Evolutionary conservation across 1,284 basidiomycete genomes (phyloP), one percentile per base, ranked within the genome.

Genomic region (Ganoderma leucocontextum): DNA sequence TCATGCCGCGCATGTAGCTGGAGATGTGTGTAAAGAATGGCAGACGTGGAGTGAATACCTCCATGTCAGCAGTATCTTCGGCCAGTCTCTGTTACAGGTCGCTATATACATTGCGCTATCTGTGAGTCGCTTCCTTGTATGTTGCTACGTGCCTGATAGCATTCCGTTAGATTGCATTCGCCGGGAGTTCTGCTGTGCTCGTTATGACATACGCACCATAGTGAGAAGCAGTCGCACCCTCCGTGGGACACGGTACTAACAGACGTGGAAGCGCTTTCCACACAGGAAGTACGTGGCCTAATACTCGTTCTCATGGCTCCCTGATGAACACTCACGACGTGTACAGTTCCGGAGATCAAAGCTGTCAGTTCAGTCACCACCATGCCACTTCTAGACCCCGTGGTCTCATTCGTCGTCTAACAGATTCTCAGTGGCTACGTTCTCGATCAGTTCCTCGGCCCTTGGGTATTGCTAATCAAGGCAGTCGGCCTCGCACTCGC

Each of bases 401-500:
- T n/a, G 19, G 39, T 41, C 53, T 62, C 55, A 57, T 58, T 13
- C 38, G 49, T 59, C 25, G 44, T 53, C 41, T 8, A 39, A 3
- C 65, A 92, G 91, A 92, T 93, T 66, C 81, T 93, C 35, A 87
- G 89, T 55, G 91, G 91, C 63, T 92, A 91, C 75, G 90, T 92
- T 19, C 85, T 93, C 57, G 89, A 91, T 72, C 82, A 86, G 1
- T 92, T 92, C 75, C 82, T 93, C 12, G 85, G 87, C n/a, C 86
- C 89, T 0, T 91, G 90, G 90, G 92, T 89, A 0, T 83, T 93
- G 19, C 80, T 93, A 53, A 92, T 93, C 75, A 95, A 95, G 78
- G 88, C 90, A 0, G 79, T 95, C 58, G 93, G 93, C 8, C 83
- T 95, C 39, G 91, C 92, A 7, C 84, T 95, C 10, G 85, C 91